Evolutionary conservation across 2,329 filamentous ascomycete genomes (phyloP), one percentile per base, ranked within the genome.

Genomic region (Fusarium annulatum): DNA sequence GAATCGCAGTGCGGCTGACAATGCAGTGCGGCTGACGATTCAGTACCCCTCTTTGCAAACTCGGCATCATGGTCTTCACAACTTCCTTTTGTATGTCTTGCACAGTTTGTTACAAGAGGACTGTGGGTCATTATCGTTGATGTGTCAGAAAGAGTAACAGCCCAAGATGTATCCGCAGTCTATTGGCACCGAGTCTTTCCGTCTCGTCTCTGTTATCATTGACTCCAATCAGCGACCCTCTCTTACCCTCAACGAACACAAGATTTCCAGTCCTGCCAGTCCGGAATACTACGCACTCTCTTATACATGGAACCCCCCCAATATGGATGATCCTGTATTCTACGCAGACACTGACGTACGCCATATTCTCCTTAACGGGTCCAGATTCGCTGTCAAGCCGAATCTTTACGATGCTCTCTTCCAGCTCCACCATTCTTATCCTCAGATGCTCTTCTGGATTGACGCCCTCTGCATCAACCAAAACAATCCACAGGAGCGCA

Each of bases 401-500:
- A 62, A 62, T 12, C 26, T 62, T 1, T 28, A 58, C 14, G 26
- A 62, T 15, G 60, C 41, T 8, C 23, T 62, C 19, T 23, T 58
- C 41, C 51, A 58, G 11, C 26, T 62, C n/a, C 26, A 46, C 33
- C 5, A 14, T 9, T 34, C 26, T 21, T 62, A 15, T 18, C 6
- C 51, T 2, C 23, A 12, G 9, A 62, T 16, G 5, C 51, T 15
- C 4, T 19, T 62, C 5, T 57, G 60, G 60, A 46, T 62, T 11
- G 60, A 57, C 26, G 51, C 60, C 2, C 18, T 62, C 7, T 62
- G 60, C 14, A 62, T 58, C 16, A 62, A 62, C 28, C 60, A 62
- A 21, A 16, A 1, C 1, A 33, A 62, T 11, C 9, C n/a, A 1
- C 12, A 46, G 1, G 60, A 62, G 33, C 51, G 51, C 26, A 34